These are phyloP conservation scores for Soucietia sequanensis DNA, from an alignment of 805 yeast genomes.

Conservation along the genomic window DNA sequence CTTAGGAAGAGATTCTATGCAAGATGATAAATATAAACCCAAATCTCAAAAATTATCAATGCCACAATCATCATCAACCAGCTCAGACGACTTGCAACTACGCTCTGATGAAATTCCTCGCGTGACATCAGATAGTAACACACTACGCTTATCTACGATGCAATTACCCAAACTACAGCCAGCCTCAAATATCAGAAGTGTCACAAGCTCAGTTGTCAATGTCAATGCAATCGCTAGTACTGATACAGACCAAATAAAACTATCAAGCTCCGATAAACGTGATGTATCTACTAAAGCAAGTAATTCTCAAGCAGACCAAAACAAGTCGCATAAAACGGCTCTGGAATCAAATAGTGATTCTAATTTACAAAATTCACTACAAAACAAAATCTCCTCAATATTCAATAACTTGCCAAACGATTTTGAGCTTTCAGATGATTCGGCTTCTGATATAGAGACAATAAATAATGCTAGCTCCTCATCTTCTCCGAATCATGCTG, in stretches of 20 bases:
- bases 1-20: too few relatives aligned
- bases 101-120: too few relatives aligned
- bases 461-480: conserved; percentile 15
- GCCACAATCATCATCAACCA: too few relatives aligned
- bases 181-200: conserved; percentile 20
- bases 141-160: conserved; percentile 29
- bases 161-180: conserved; percentile 17
- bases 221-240: conserved; percentile 28
- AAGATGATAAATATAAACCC: too few relatives aligned
- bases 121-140: conserved; percentile 36
- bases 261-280: neutral
- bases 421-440: conserved; percentile 45
- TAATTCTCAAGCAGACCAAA: neutral
- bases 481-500: conserved; percentile 9
- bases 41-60: too few relatives aligned
- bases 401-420: conserved; percentile 48
- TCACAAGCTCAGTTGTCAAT: conserved; percentile 33
- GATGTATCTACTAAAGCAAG: neutral
- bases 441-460: conserved; percentile 42
- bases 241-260: conserved; percentile 7
- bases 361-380: conserved; percentile 23
- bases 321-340: too few relatives aligned
- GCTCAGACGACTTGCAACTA: too few relatives aligned
- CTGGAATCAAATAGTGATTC: neutral
- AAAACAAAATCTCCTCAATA: conserved; percentile 34